These are phyloP conservation scores for Pythium sp. DNA, from an alignment of 352 stramenopile genomes.

Conservation along the genomic window DNA sequence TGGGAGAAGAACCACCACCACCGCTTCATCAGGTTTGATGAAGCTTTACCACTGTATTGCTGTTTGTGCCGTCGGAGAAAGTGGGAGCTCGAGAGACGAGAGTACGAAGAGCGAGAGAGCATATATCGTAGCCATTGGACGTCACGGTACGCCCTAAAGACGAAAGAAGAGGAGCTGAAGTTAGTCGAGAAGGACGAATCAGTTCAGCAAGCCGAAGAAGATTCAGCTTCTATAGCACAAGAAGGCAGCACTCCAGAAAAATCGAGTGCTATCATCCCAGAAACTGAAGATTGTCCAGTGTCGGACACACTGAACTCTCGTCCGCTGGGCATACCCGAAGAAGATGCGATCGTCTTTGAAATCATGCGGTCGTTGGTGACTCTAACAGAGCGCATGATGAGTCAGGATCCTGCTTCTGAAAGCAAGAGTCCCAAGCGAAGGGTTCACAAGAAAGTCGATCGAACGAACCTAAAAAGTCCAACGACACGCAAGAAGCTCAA, in stretches of 20 bases:
- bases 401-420: not conserved
- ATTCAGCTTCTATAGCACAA: not conserved
- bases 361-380: conserved; percentile 17
- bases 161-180: conserved; percentile 52
- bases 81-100: conserved; percentile 49
- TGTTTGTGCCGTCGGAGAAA: conserved; percentile 61
- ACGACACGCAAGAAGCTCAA: conserved; percentile 16
- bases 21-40: conserved; percentile 41
- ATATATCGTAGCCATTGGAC: conserved; percentile 37
- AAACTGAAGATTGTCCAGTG: not conserved
- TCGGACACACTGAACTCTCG: not conserved
- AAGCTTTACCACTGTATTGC: conserved; percentile 39
- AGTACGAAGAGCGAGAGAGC: conserved; percentile 50
- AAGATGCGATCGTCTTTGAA: conserved; percentile 16
- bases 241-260: not conserved
- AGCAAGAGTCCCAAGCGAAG: not conserved
- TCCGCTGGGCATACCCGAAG: not conserved
- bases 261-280: not conserved
- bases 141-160: conserved; percentile 24
- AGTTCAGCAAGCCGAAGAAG: not conserved
- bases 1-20: conserved; percentile 77
- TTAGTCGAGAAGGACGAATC: conserved; percentile 19
- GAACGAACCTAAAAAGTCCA: not conserved
- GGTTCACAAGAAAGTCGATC: conserved; percentile 2
- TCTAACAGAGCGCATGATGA: conserved; percentile 18